Evolutionary conservation across 164 flowering plant genomes (phyloP).

Genomic region (Macadamia tetraphylla): DNA sequence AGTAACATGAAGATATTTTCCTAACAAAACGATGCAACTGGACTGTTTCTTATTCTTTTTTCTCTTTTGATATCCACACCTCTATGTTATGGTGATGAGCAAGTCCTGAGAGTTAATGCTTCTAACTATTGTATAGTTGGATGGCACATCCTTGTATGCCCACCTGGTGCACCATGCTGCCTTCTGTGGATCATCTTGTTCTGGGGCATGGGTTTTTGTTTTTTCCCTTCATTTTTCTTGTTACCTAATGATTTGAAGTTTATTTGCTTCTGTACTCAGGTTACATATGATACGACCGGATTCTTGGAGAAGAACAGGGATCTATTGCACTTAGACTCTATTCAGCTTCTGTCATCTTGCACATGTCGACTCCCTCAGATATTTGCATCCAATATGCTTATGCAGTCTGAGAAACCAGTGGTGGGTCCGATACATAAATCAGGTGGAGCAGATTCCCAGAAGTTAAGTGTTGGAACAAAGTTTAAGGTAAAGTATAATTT

Average conservation of each 20-base stretch:
- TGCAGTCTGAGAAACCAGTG: constrained; percentile 74
- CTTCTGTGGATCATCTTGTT: not conserved
- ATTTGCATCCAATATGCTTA: constrained; percentile 84
- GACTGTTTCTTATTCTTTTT: too few relatives aligned
- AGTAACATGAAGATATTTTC: too few relatives aligned
- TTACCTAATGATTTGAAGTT: not conserved
- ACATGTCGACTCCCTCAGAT: constrained; percentile 73
- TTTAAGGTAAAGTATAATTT: constrained; percentile 64
- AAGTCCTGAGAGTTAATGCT: too few relatives aligned
- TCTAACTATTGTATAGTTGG: too few relatives aligned
- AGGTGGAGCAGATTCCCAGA: constrained; percentile 94
- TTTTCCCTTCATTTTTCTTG: not conserved
- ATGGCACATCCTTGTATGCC: too few relatives aligned
- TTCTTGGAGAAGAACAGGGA: constrained; percentile 97
- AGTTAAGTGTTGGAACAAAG: constrained; percentile 89
- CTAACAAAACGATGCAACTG: too few relatives aligned
- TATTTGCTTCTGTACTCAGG: constrained; percentile 40
- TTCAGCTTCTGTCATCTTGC: constrained; percentile 84
- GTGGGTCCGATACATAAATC: constrained; percentile 72
- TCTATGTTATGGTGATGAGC: too few relatives aligned
- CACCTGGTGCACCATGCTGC: not conserved
- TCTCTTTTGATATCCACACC: too few relatives aligned
- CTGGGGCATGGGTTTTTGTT: not conserved
- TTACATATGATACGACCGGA: constrained; percentile 83
- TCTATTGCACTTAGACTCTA: constrained; percentile 79